Evolutionary conservation across 1,284 basidiomycete genomes (phyloP), one percentile per base, ranked within the genome.

Genomic region (Vanrija humicola): DNA sequence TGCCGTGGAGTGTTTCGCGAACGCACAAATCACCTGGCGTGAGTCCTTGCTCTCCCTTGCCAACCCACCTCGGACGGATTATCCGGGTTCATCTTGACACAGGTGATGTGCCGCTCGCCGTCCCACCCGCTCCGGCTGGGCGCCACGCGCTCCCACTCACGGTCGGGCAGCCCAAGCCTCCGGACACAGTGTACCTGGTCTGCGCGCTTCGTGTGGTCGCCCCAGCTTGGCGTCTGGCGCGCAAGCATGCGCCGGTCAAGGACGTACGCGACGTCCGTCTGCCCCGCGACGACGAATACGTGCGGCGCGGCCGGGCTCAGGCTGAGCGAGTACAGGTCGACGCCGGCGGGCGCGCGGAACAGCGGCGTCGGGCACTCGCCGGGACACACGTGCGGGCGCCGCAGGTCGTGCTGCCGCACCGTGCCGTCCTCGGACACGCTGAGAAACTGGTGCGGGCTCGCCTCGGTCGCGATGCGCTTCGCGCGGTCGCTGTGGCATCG

Each of bases 331-430:
- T 81, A 81, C 43, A 81, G 68, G 38, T 73, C 72, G 6, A 79
- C 65, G 0, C 66, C 68, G 16, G 55, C 46, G 3, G 73, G 73
- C 1, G 73, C 72, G 14, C 67, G 64, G 54, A 76, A 74, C 5
- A 77, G 62, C 0, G 72, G 64, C 26, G 71, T 66, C 0, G 75
- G 74, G 54, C 75, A 77, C 40, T 69, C 67, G 12, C 62, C 53
- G 9, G 64, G 64, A 58, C 75, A 77, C 16, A 34, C 44, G 59
- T 77, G 75, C 6, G 73, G 72, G 18, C 68, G 81, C 43, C 93
- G 82, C 23, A 96, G 77, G 72, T 96, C 93, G 70, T 94, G 90
- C 71, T 95, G 92, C 26, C 92, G 82, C 10, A 86, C 85, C n/a
- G 83, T 79, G 1, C 83, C 85, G 67, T 86, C 85, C 79, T 86